Evolutionary conservation across 331 rosid species (phyloP), one percentile per base, ranked within the genome.

Genomic region (Malus hybrid): DNA sequence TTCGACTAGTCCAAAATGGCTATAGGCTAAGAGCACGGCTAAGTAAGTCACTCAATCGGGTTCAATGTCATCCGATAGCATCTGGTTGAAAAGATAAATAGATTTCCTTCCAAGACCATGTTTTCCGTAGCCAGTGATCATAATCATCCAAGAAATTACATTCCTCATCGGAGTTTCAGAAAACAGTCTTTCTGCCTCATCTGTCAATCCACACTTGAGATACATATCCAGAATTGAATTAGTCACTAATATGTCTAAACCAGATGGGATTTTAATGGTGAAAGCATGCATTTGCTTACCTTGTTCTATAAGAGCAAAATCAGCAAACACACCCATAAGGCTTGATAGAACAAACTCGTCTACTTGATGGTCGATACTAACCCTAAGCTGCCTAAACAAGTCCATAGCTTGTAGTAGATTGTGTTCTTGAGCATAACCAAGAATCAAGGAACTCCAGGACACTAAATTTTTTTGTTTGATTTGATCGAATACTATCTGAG

Each of bases 101-200:
- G 90, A 90, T 60, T 88, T 73, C 64, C 39, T 72, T 66, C 89
- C 88, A 10, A 86, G 68, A 74, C 96, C 93, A 29, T 90, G 93
- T 64, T 88, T 90, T 59, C 89, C 93, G n/a, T 78, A 88, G 22
- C 93, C 88, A n/a, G 91, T 90, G 79, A 90, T 86, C 96, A 88
- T 90, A 42, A 80, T 83, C 27, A 93, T 88, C 93, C 91, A 88
- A 1, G 93, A 90, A 72, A 90, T 81, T 32, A 88, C 85, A 80
- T 86, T 84, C 75, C 78, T 85, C 56, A 33, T 32, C 0, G 52
- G 80, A 78, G 75, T 86, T 79, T 86, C 86, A 67, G 80, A 61
- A 76, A 90, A 86, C 31, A 88, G 65, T 52, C 81, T 72, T 66
- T 85, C 85, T 31, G 91, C 90, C 20, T 81, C 82, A 24, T 85